Evolutionary conservation across 331 rosid genomes (phyloP).

Genomic region (Quercus tomentella): DNA sequence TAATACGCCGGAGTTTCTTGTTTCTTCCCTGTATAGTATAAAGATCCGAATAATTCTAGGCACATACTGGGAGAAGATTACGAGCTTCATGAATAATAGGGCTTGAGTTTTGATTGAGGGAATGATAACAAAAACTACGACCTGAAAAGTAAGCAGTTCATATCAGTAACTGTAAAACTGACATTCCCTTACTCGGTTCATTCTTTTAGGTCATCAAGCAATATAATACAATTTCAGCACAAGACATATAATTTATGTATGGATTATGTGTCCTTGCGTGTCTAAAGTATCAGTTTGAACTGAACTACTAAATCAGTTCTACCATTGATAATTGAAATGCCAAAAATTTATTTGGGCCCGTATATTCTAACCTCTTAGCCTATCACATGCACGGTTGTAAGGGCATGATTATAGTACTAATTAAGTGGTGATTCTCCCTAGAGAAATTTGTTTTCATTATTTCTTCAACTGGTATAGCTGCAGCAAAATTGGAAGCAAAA

Average conservation of each 20-base stretch:
- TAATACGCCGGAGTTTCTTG: constrained; percentile 67
- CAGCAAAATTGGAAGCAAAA: too few species aligned
- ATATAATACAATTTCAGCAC: neutral
- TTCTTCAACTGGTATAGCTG: too few species aligned
- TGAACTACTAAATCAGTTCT: too few species aligned
- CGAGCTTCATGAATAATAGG: constrained; percentile 36
- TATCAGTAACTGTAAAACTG: constrained; percentile 7
- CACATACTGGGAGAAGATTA: constrained; percentile 47
- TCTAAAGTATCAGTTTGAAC: too few species aligned
- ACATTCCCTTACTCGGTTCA: neutral
- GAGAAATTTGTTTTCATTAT: too few species aligned
- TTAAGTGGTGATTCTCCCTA: too few species aligned
- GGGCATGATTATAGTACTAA: too few species aligned
- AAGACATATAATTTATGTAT: neutral
- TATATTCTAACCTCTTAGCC: too few species aligned
- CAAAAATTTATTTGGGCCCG: too few species aligned
- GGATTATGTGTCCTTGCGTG: too few species aligned
- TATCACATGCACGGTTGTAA: too few species aligned
- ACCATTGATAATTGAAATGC: too few species aligned
- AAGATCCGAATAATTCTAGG: constrained; percentile 59
- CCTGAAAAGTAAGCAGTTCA: constrained; percentile 36
- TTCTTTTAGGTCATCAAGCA: neutral
- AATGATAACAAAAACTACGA: constrained; percentile 32
- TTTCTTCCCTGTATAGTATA: constrained; percentile 66
- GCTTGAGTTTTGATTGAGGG: constrained; percentile 8